Base-by-base conservation (phyloP, 2,329 filamentous ascomycete genomes). In the Cordyceps cateniannulata region DNA sequence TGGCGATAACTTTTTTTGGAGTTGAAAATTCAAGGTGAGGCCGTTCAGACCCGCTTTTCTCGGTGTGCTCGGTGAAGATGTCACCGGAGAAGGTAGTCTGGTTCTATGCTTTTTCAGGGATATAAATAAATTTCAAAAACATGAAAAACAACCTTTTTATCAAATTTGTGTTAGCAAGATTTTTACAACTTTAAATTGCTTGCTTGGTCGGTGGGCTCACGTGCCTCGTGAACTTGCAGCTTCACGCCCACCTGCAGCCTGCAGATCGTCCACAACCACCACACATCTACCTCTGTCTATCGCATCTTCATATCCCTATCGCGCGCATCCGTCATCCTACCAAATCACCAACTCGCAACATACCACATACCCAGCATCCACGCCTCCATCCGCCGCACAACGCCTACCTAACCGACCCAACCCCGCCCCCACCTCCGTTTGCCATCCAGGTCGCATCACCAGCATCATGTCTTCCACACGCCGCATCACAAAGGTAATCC, bases 401-500 rank as follows among this genome's bases (percentile, higher is more conserved):
- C 32, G 8, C 32, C 32, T 12, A 12, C 16, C 40, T 42, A 4
- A 5, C 16, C 40, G 8, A n/a, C 18, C 16, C 40, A 16, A 18
- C 40, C 16, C 18, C 40, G 40, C 40, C 40, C 40, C 18, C 40
- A 18, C 40, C 18, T n/a, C 40, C 16, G 16, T 18, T 42, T 42
- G 40, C 40, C 5, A 42, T n/a, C 16, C 40, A 42, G 40, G 16
- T 42, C 40, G 35, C 35, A 6, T 38, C 54, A 35, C n/a, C 48
- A 35, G 18, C 35, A 69, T 45, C 65, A 77, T 77, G 76, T 74
- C 76, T 18, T 60, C 58, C 8, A 72, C 69, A 65, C 79, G 78
- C 65, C 77, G 77, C 67, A 78, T 79, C 70, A 67, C 71, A 64
- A 79, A 79, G 72, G 77, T 75, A 66, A 47, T 16, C 40, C 12